Percentiles rank a stretch among this genome's conserved stretches.
Conservation (phyloP, 768 basidiomycete species). For the Leccinum longicurvipes region DNA sequence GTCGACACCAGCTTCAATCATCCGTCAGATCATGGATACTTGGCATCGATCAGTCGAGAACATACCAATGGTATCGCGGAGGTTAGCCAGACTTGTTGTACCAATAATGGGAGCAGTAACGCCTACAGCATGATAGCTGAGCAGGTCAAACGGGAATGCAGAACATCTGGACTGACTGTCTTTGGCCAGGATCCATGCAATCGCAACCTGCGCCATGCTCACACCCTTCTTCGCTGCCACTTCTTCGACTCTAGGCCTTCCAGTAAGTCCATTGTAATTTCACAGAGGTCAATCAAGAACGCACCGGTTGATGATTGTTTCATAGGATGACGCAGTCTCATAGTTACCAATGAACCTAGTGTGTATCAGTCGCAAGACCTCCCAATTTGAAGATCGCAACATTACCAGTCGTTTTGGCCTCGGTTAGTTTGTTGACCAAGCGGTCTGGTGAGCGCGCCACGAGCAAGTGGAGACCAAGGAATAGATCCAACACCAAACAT, state of each 20-base stretch:
- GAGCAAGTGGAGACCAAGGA: conserved; percentile 44
- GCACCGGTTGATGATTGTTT: conserved; percentile 28
- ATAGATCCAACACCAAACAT: conserved; percentile 44
- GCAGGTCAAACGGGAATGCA: not conserved
- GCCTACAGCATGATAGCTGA: conserved; percentile 9
- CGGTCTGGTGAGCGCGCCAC: conserved; percentile 36
- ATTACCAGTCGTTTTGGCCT: conserved; percentile 24
- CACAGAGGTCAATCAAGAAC: not conserved
- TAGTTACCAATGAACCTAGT: conserved; percentile 26
- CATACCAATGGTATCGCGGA: conserved; percentile 40
- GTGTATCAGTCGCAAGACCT: conserved; percentile 2
- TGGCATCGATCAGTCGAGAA: not conserved
- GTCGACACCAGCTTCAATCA: conserved; percentile 31
- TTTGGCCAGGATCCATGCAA: conserved; percentile 38
- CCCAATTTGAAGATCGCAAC: not conserved
- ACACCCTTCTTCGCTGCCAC: conserved; percentile 35
- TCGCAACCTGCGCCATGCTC: conserved; percentile 42
- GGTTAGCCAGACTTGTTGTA: conserved; percentile 37
- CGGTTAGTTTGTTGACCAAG: conserved; percentile 29
- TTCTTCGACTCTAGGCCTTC: conserved; percentile 35
- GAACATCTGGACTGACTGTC: conserved; percentile 18
- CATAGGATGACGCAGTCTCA: conserved; percentile 21
- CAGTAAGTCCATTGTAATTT: not conserved
- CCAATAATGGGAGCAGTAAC: conserved; percentile 46
- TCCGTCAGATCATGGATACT: conserved; percentile 6